Percentiles rank a stretch among this genome's conserved stretches.
phyloP scores from a whole-genome alignment of 805 yeast species.

The Saturnispora halmiae region DNA sequence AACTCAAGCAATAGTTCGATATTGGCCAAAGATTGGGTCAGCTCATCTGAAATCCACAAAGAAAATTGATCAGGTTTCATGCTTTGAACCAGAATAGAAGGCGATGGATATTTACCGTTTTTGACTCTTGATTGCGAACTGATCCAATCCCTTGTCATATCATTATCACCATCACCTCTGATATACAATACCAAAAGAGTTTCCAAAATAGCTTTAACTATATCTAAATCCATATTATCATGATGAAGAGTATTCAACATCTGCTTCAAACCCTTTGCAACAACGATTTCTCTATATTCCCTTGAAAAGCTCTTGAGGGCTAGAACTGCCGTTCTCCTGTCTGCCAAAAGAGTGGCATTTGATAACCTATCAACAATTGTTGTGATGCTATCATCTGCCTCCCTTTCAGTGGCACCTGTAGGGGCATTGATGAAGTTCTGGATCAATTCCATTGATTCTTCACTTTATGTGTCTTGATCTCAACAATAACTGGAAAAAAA shows the following conservation, averaged over 20 bases:
- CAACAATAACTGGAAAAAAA: neutral
- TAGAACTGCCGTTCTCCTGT: constrained; percentile 83
- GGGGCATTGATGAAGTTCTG: constrained; percentile 29
- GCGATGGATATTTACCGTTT: constrained; percentile 75
- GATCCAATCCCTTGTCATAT: constrained; percentile 58
- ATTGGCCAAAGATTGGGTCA: constrained; percentile 55
- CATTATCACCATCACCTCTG: constrained; percentile 52
- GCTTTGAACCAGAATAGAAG: constrained; percentile 47
- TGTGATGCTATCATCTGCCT: constrained; percentile 70
- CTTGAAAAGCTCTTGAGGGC: constrained; percentile 84
- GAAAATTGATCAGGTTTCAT: constrained; percentile 72
- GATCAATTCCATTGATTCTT: constrained; percentile 25
- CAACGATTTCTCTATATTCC: constrained; percentile 82
- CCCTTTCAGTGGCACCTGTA: constrained; percentile 28
- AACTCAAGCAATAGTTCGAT: constrained; percentile 41
- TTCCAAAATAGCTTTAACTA: constrained; percentile 74
- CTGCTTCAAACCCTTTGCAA: constrained; percentile 75
- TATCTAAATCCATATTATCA: constrained; percentile 57
- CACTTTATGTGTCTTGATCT: neutral
- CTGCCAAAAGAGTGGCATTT: constrained; percentile 73
- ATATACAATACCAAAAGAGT: constrained; percentile 76
- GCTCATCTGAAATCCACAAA: constrained; percentile 89
- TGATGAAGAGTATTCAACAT: constrained; percentile 54
- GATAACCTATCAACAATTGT: constrained; percentile 80
- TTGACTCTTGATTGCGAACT: constrained; percentile 64